Evolutionary conservation across 306 rosid genomes (phyloP), one percentile per base, ranked within the genome.

Genomic region (Ammopiptanthus mongolicus): DNA sequence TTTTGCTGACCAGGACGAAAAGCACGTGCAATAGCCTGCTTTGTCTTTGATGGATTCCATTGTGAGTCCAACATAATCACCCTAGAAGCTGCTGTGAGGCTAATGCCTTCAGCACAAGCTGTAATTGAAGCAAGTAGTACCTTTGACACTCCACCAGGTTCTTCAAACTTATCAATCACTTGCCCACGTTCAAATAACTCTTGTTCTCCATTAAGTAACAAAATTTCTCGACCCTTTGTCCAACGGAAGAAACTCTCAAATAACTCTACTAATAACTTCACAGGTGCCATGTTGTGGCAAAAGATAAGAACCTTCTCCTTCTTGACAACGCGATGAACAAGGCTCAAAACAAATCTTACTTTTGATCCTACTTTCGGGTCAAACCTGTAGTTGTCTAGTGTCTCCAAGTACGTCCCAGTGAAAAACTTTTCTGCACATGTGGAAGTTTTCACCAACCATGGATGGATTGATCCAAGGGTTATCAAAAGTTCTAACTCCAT

Each of bases 41-140:
- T 94, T 1, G 98, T 94, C 82, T 90, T 94, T 0, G 98, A 94
- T 18, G 98, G 97, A 46, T 94, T 94, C 98, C 98, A 94, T 60
- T 94, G 97, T 0, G 98, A 94, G 51, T 94, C 98, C 88, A 94
- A 55, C 82, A 94, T 52, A 56, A 94, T 88, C 65, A 94, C 97
- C 25, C 98, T 84, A 34, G 98, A 94, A 57, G 98, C 98, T 0
- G 98, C 96, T 5, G 98, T 94, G 80, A 94, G 81, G 79, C 98
- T 91, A 69, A 94, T 91, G 61, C 98, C 98, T 84, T 94, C 98
- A 22, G 95, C 94, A 57, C 98, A 94, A 56, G 98, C 97, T 48
- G 98, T 85, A 19, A 94, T 94, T 17, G 98, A 94, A 83, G 98
- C 98, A 63, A 94, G 90, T 13, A 94, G 83, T 14, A 94, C 84